Evolutionary conservation across 23 red algal genomes (phyloP).

Genomic region (Gracilaria caudata): DNA sequence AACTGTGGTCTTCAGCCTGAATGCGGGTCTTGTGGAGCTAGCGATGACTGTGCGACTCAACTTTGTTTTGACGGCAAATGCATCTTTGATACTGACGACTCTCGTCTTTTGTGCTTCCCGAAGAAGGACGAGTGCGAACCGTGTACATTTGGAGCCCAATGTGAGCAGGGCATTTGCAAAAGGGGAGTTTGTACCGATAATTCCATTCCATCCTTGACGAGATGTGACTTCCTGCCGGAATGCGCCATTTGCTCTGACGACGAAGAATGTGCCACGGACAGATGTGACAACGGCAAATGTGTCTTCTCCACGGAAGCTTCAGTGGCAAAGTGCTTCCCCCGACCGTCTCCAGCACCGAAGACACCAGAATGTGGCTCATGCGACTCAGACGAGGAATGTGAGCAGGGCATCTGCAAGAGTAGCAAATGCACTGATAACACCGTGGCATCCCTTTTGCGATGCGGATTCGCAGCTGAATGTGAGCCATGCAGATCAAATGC

Average conservation of each 20-base stretch:
- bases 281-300: conserved; percentile 30
- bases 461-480: conserved; percentile 27
- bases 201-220: conserved; percentile 5
- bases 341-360: not conserved
- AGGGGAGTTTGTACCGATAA: conserved; percentile 15
- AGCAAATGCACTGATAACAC: conserved; percentile 32
- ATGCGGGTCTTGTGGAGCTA: not conserved
- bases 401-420: not conserved
- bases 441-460: conserved; percentile 5
- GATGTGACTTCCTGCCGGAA: conserved; percentile 23
- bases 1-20: conserved; percentile 22
- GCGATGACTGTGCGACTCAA: conserved; percentile 1
- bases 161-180: conserved; percentile 32
- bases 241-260: conserved; percentile 20
- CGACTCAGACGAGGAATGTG: not conserved
- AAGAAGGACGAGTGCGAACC: conserved; percentile 26
- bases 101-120: conserved; percentile 35
- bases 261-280: conserved; percentile 37
- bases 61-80: conserved; percentile 31
- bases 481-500: conserved; percentile 1
- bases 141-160: conserved; percentile 16
- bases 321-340: not conserved
- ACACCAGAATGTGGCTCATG: conserved; percentile 26
- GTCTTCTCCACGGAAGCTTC: conserved; percentile 15
- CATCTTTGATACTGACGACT: conserved; percentile 36